Percentiles rank a stretch among this genome's conserved stretches.
These are phyloP conservation scores for Drechmeria coniospora DNA, from an alignment of 2,329 filamentous ascomycete genomes.

Conservation along the genomic window DNA sequence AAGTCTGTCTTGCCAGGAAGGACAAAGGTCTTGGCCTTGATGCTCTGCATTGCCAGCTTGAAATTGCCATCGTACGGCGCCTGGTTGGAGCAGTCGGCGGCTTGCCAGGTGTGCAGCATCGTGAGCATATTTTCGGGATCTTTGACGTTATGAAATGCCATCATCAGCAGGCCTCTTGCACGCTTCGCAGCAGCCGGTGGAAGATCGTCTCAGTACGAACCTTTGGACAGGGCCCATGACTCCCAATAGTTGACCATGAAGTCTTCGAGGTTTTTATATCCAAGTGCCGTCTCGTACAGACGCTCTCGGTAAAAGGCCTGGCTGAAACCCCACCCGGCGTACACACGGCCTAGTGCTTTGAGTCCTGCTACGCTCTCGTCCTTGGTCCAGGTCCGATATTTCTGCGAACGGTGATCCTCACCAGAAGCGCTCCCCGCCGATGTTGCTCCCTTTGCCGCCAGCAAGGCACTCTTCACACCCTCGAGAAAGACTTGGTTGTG, in stretches of 20 bases:
- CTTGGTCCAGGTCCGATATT: constrained; percentile 20
- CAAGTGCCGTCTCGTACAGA: constrained; percentile 48
- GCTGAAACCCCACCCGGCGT: constrained; percentile 70
- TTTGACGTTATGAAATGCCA: constrained; percentile 7
- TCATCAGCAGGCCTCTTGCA: background rate
- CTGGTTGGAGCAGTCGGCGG: constrained; percentile 53
- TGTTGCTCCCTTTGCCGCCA: constrained; percentile 22
- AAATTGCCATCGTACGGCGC: constrained; percentile 54
- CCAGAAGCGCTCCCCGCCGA: constrained; percentile 33
- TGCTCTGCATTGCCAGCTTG: constrained; percentile 46
- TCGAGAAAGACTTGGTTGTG: constrained; percentile 42
- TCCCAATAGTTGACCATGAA: constrained; percentile 70
- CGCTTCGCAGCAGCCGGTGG: background rate
- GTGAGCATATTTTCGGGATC: constrained; percentile 61
- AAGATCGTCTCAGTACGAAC: constrained; percentile 16
- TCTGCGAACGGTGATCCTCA: constrained; percentile 6
- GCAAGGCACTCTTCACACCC: constrained; percentile 31
- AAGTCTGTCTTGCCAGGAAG: constrained; percentile 59
- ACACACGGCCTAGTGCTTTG: constrained; percentile 58
- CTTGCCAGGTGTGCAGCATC: constrained; percentile 70
- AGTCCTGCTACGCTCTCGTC: constrained; percentile 28
- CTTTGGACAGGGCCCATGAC: constrained; percentile 52
- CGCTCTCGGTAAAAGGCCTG: constrained; percentile 64
- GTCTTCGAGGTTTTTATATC: constrained; percentile 53
- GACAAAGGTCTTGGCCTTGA: constrained; percentile 59